phyloP scores from a whole-genome alignment of 805 yeast genomes.

The Candida schatavii region DNA sequence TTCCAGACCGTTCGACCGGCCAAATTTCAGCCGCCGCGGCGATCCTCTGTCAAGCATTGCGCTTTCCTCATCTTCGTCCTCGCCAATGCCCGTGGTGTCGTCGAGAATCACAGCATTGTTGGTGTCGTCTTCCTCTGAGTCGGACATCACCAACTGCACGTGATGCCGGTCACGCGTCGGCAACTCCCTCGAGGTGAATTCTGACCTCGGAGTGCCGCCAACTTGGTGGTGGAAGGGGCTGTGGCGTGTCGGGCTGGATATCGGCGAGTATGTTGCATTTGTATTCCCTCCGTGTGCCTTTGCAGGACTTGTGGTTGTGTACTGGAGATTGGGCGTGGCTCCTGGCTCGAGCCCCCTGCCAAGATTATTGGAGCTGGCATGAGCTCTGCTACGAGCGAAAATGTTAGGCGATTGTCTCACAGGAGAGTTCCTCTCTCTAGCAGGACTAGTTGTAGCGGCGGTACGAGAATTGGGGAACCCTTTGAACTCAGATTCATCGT shows the following conservation, averaged over 20 bases:
- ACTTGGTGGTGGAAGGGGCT: neutral
- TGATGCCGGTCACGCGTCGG: conserved; percentile 57
- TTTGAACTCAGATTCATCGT: conserved; percentile 15
- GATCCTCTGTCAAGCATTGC: conserved; percentile 29
- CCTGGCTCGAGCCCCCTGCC: neutral
- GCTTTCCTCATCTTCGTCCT: conserved; percentile 9
- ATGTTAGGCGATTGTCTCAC: conserved; percentile 43
- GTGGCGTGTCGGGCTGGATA: neutral
- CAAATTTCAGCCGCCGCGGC: conserved; percentile 30
- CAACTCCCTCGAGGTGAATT: conserved; percentile 66
- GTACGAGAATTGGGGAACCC: conserved; percentile 23
- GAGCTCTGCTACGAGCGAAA: conserved; percentile 35
- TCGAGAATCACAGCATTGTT: conserved; percentile 14
- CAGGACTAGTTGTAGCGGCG: conserved; percentile 17
- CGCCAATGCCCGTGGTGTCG: conserved; percentile 22
- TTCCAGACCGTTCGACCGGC: conserved; percentile 38
- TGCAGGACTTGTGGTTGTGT: neutral
- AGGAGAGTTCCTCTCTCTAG: conserved; percentile 5
- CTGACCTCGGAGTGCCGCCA: conserved; percentile 55
- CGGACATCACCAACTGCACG: conserved; percentile 46
- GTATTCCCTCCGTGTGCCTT: neutral
- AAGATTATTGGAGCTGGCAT: conserved; percentile 10
- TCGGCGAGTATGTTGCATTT: neutral
- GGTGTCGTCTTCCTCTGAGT: conserved; percentile 1
- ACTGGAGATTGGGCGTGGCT: conserved; percentile 23